Conservation (phyloP, 2,329 filamentous ascomycete species). For the Hypoxylon sp. region DNA sequence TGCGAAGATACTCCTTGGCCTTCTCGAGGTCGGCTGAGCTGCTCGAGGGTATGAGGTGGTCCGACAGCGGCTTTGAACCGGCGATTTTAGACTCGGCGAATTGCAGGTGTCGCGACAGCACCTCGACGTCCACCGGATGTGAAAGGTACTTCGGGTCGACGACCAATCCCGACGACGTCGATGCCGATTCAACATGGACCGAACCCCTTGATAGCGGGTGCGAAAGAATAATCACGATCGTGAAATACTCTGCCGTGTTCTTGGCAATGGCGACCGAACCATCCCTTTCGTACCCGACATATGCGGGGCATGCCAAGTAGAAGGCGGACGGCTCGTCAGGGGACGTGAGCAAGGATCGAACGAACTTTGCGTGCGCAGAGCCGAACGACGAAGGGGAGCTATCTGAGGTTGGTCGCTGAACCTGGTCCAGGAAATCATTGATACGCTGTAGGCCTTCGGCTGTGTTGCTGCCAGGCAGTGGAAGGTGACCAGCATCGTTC, state of each 20-base stretch:
- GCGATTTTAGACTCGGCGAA: conserved; percentile 3
- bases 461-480: not conserved
- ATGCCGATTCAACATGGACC: conserved; percentile 21
- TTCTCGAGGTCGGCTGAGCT: not conserved
- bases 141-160: conserved; percentile 22
- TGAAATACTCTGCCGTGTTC: conserved; percentile 4
- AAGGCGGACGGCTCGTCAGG: too few species aligned
- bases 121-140: conserved; percentile 25
- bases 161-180: not conserved
- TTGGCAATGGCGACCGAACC: not conserved
- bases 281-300: not conserved
- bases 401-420: not conserved
- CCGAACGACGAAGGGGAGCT: too few species aligned
- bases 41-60: not conserved
- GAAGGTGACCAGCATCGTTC: conserved; percentile 4
- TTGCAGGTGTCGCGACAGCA: conserved; percentile 18
- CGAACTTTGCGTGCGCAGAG: too few species aligned
- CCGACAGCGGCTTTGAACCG: not conserved
- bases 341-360: too few species aligned
- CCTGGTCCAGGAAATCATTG: not conserved
- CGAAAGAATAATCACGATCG: not conserved
- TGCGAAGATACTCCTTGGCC: not conserved
- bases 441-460: not conserved
- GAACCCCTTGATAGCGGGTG: conserved; percentile 33
- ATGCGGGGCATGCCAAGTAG: too few species aligned